phyloP scores from a whole-genome alignment of 2,329 filamentous ascomycete species.

The Chrysoporthe puriensis region DNA sequence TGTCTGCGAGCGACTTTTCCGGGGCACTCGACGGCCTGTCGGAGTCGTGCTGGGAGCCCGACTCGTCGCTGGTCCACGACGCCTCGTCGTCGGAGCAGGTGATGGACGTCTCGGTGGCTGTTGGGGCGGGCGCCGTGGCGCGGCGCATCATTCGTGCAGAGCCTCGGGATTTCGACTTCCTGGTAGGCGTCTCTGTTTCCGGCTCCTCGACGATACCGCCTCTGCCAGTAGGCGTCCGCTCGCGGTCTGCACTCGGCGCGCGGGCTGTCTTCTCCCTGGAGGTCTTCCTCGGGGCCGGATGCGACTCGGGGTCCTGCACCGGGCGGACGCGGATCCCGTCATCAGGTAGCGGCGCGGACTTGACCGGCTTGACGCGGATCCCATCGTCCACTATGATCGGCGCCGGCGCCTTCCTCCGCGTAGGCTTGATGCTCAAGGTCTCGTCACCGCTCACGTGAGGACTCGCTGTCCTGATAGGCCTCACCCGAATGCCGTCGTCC shows the following conservation, averaged over 20 bases:
- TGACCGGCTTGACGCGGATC: conserved; percentile 38
- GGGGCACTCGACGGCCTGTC: conserved; percentile 47
- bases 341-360: conserved; percentile 34
- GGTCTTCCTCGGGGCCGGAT: conserved; percentile 36
- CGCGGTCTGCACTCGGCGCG: conserved; percentile 33
- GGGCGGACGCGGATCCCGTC: conserved; percentile 43
- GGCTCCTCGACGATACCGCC: conserved; percentile 42
- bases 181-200: conserved; percentile 38
- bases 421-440: conserved; percentile 45
- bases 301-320: conserved; percentile 36
- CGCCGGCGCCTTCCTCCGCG: conserved; percentile 37
- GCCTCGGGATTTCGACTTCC: conserved; percentile 27
- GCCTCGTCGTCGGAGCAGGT: conserved; percentile 38
- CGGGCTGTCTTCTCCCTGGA: conserved; percentile 33
- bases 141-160: conserved; percentile 14
- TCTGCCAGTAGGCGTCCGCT: conserved; percentile 31
- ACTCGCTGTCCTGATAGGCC: conserved; percentile 33
- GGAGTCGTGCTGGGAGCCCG: conserved; percentile 34
- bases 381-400: conserved; percentile 37
- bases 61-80: conserved; percentile 36
- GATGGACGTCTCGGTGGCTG: conserved; percentile 34
- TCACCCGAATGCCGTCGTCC: conserved; percentile 48
- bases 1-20: conserved; percentile 61
- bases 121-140: conserved; percentile 25
- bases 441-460: conserved; percentile 35